Percentiles rank a stretch among this genome's conserved stretches.
phyloP scores from a whole-genome alignment of 2,329 filamentous ascomycete genomes.

The Trichoderma lentiforme region DNA sequence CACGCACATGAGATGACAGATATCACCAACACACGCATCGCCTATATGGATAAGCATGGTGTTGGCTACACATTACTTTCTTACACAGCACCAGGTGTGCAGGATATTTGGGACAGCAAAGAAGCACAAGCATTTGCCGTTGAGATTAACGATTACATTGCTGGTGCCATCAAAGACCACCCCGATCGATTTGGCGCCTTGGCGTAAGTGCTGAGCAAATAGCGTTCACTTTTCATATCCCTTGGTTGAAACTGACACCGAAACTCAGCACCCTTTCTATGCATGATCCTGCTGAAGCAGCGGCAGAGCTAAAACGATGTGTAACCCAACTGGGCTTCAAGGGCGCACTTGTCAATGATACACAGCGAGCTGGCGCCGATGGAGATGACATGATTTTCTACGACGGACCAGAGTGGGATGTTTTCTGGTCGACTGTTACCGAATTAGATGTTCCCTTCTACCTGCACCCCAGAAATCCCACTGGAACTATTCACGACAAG shows the following conservation, averaged over 20 bases:
- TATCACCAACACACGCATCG: slow-evolving; percentile 39
- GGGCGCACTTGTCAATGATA: slow-evolving; percentile 60
- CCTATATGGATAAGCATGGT: slow-evolving; percentile 44
- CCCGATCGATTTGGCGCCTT: slow-evolving; percentile 46
- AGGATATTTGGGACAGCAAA: slow-evolving; percentile 42
- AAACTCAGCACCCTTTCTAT: slow-evolving; percentile 43
- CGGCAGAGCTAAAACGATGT: slow-evolving; percentile 49
- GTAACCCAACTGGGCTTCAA: slow-evolving; percentile 59
- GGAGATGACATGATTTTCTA: slow-evolving; percentile 64
- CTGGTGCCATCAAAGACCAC: slow-evolving; percentile 36
- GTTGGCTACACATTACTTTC: slow-evolving; percentile 49
- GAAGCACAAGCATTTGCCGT: slow-evolving; percentile 41
- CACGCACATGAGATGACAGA: slow-evolving; percentile 54
- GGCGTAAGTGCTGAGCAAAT: slow-evolving; percentile 31
- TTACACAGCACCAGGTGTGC: slow-evolving; percentile 47
- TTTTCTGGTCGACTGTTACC: slow-evolving; percentile 57
- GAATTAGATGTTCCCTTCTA: slow-evolving; percentile 64
- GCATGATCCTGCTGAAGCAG: slow-evolving; percentile 51
- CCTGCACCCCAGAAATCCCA: slow-evolving; percentile 58
- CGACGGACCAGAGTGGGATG: slow-evolving; percentile 57
- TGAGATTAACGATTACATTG: slow-evolving; percentile 42
- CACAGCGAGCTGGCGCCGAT: slow-evolving; percentile 54
- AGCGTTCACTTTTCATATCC: neutral
- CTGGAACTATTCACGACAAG: slow-evolving; percentile 54
- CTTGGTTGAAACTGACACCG: neutral